A percentile compares a stretch with the other conserved stretches of the same genome.
Conservation (phyloP, 1,139 yeast genomes). For the Candida sp. region DNA sequence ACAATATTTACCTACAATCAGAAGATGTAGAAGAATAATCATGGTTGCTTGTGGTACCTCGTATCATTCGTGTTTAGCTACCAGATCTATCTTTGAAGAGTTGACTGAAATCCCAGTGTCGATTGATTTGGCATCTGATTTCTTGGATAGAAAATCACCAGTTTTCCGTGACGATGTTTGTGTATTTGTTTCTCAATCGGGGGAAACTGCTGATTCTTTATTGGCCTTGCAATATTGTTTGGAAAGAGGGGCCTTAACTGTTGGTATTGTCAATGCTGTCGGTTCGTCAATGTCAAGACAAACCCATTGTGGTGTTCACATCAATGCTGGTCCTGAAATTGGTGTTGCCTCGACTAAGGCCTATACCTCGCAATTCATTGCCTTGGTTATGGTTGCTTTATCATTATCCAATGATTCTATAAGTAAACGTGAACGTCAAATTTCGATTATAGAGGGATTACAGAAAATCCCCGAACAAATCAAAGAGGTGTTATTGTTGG, state of each 20-base stretch:
- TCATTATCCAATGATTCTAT: slow-evolving; percentile 90
- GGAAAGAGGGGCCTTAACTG: slow-evolving; percentile 96
- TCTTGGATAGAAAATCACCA: slow-evolving; percentile 91
- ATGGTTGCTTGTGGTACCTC: slow-evolving; percentile 99
- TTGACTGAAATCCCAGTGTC: slow-evolving; percentile 94
- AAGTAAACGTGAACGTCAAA: slow-evolving; percentile 71
- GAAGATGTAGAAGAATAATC: slow-evolving; percentile 92
- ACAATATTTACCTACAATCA: slow-evolving; percentile 79
- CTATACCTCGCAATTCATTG: slow-evolving; percentile 97
- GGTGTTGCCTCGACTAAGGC: slow-evolving; percentile 99
- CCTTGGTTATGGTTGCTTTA: slow-evolving; percentile 94
- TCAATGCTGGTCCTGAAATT: slow-evolving; percentile 99
- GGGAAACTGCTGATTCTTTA: slow-evolving; percentile 99
- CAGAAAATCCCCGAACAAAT: slow-evolving; percentile 85
- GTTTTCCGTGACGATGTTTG: slow-evolving; percentile 98
- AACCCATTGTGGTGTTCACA: slow-evolving; percentile 99
- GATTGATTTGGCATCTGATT: slow-evolving; percentile 97
- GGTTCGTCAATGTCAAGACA: slow-evolving; percentile 96
- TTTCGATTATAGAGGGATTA: slow-evolving; percentile 84
- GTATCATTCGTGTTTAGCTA: slow-evolving; percentile 96
- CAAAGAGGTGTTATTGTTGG: slow-evolving; percentile 69
- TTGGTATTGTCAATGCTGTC: slow-evolving; percentile 91
- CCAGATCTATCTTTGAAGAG: slow-evolving; percentile 95
- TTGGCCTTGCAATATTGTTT: slow-evolving; percentile 93
- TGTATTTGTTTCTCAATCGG: slow-evolving; percentile 97